Evolutionary conservation across 768 basidiomycete species (phyloP).

Genomic region (Lentinula sp.): DNA sequence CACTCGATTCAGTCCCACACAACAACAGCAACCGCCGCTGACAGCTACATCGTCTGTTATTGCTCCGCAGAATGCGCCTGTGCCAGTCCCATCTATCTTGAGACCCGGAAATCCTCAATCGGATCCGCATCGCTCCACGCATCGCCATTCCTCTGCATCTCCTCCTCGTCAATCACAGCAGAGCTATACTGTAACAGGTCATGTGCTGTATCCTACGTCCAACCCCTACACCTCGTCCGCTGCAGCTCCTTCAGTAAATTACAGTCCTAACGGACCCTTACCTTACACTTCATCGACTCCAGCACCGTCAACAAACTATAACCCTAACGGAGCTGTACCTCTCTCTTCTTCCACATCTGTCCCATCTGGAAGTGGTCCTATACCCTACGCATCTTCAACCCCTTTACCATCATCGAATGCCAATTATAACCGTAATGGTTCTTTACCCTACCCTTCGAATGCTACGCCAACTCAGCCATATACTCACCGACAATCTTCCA

Average conservation of each 20-base stretch:
- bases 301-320: not conserved
- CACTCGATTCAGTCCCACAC: slow-evolving; percentile 1
- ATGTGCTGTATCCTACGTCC: not conserved
- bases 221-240: not conserved
- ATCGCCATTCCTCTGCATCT: not conserved
- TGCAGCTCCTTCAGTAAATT: not conserved
- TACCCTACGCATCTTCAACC: not conserved
- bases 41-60: not conserved
- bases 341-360: not conserved
- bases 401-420: not conserved
- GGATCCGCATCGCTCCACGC: slow-evolving; percentile 1
- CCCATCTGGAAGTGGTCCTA: not conserved
- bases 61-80: not conserved
- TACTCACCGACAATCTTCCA: not conserved
- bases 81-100: slow-evolving; percentile 5
- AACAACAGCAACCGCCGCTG: slow-evolving; percentile 5
- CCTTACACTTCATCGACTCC: not conserved
- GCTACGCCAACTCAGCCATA: not conserved
- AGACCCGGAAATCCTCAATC: slow-evolving; percentile 5
- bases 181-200: not conserved
- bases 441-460: not conserved
- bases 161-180: not conserved
- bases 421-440: not conserved
- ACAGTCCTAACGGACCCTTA: not conserved
- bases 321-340: not conserved